These are phyloP conservation scores for Mycena amicta DNA, from an alignment of 768 basidiomycete species.

Conservation along the genomic window DNA sequence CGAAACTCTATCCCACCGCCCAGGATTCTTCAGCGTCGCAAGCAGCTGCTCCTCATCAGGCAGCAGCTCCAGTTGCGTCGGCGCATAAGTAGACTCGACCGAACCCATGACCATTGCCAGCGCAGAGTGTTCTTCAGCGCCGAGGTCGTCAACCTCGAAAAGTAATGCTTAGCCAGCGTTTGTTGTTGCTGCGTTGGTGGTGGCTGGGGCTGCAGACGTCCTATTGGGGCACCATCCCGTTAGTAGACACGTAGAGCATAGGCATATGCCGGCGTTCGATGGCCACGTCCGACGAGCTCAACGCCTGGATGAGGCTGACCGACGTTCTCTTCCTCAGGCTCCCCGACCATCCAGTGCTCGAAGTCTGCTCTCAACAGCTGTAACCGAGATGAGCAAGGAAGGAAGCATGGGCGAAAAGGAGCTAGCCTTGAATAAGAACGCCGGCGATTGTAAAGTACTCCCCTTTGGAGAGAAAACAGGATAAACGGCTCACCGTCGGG, in stretches of 20 bases:
- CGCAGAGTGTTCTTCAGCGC: slow-evolving; percentile 17
- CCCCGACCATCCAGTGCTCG: slow-evolving; percentile 55
- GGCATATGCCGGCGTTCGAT: slow-evolving; percentile 84
- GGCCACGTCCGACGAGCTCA: slow-evolving; percentile 71
- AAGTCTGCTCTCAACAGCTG: slow-evolving; percentile 78
- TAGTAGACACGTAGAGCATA: slow-evolving; percentile 74
- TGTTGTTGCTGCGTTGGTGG: slow-evolving; percentile 39
- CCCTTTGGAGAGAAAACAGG: not conserved
- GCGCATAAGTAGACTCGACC: slow-evolving; percentile 40
- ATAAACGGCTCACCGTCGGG: slow-evolving; percentile 60
- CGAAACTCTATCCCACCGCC: slow-evolving; percentile 77
- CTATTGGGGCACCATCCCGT: slow-evolving; percentile 62
- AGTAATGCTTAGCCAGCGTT: not conserved
- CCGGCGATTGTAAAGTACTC: slow-evolving; percentile 79
- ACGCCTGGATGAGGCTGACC: slow-evolving; percentile 69
- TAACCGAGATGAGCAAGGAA: not conserved
- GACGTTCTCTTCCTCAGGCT: slow-evolving; percentile 72
- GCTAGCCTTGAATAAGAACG: slow-evolving; percentile 77
- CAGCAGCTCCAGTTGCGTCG: slow-evolving; percentile 22
- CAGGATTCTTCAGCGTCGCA: slow-evolving; percentile 75
- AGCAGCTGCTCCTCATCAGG: slow-evolving; percentile 61
- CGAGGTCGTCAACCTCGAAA: not conserved
- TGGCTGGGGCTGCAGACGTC: slow-evolving; percentile 54
- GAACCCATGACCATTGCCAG: slow-evolving; percentile 36
- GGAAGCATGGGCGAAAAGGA: not conserved